Conservation (phyloP, 345 rosid genomes). For the Moricandia moricandioides region DNA sequence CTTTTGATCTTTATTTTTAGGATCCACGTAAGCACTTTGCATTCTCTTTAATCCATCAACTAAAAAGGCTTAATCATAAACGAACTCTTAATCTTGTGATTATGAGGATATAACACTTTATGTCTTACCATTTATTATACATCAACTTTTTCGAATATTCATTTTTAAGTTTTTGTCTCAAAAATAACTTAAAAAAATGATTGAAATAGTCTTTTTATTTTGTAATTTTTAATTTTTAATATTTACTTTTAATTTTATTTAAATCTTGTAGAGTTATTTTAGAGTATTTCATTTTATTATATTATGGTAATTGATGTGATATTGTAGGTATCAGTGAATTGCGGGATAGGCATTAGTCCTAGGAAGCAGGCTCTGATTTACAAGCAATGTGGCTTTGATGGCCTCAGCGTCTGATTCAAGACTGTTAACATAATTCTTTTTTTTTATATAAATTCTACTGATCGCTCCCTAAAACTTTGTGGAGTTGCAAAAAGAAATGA, state of each 20-base stretch:
- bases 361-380: constrained; percentile 84
- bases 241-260: too few species aligned
- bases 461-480: constrained; percentile 22
- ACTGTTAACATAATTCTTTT: constrained; percentile 15
- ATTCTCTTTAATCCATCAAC: not conserved
- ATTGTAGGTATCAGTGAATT: constrained; percentile 89
- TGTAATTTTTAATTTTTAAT: too few species aligned
- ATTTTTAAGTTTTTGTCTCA: too few species aligned
- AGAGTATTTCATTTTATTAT: too few species aligned
- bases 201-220: too few species aligned
- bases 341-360: constrained; percentile 90
- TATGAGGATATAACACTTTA: not conserved
- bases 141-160: too few species aligned
- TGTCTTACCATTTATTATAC: not conserved
- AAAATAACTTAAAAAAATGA: too few species aligned
- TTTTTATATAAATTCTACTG: not conserved
- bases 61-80: not conserved
- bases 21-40: constrained; percentile 25
- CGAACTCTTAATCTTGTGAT: not conserved
- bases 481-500: constrained; percentile 1
- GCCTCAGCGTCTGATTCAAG: constrained; percentile 57
- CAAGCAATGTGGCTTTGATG: constrained; percentile 99
- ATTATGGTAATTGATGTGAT: not conserved
- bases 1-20: constrained; percentile 23
- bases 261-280: too few species aligned